Evolutionary conservation across 371 early-diverging fungal genomes (phyloP).

Genomic region (Mucor indicus): DNA sequence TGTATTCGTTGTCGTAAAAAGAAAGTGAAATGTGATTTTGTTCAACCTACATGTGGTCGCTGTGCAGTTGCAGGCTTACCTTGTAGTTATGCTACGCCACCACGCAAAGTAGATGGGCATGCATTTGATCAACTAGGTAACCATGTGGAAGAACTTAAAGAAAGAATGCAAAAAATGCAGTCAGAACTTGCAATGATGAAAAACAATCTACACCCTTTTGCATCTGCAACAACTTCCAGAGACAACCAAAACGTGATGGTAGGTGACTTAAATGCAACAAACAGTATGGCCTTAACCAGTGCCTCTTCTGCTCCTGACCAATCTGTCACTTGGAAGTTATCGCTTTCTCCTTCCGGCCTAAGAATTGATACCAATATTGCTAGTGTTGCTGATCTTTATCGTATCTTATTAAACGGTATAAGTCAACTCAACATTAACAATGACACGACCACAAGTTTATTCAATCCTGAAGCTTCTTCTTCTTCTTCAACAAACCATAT

Average conservation of each 20-base stretch:
- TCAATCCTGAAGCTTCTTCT: constrained; percentile 29
- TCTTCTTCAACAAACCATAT: neutral
- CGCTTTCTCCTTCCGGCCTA: constrained; percentile 41
- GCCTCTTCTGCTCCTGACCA: constrained; percentile 3
- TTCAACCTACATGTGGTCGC: constrained; percentile 61
- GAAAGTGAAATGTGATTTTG: constrained; percentile 64
- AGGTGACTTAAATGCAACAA: neutral
- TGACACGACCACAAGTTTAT: constrained; percentile 31
- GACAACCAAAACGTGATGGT: constrained; percentile 3
- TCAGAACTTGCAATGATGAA: constrained; percentile 50
- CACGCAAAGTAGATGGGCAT: constrained; percentile 55
- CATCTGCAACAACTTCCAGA: constrained; percentile 10
- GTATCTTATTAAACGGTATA: constrained; percentile 41
- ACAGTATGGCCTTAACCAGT: constrained; percentile 7
- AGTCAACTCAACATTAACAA: constrained; percentile 42
- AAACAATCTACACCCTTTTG: constrained; percentile 19
- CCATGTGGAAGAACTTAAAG: constrained; percentile 48
- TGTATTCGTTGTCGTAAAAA: constrained; percentile 62
- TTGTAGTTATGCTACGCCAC: constrained; percentile 51
- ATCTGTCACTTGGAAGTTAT: constrained; percentile 46
- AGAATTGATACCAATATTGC: constrained; percentile 50
- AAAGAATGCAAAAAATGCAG: constrained; percentile 50
- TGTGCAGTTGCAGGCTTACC: constrained; percentile 51
- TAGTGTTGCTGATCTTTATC: constrained; percentile 41
- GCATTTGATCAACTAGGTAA: constrained; percentile 55